phyloP scores from a whole-genome alignment of 2,329 filamentous ascomycete genomes.

The Aspergillus sclerotialis region DNA sequence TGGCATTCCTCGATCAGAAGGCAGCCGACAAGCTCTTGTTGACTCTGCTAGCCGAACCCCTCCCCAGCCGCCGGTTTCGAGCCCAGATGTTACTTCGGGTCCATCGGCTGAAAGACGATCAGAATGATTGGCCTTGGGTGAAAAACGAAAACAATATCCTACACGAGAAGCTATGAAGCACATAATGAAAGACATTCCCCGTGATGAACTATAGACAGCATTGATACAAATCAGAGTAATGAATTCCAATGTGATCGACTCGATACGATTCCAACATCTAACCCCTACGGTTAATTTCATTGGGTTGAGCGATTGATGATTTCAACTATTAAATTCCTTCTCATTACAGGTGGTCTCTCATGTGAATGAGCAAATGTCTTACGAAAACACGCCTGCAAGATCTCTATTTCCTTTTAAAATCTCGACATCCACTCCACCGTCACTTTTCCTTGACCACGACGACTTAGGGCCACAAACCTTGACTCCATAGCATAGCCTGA shows the following conservation, averaged over 20 bases:
- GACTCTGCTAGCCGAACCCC: slow-evolving; percentile 17
- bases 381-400: neutral
- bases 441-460: no score
- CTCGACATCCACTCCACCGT: no score
- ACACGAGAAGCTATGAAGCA: slow-evolving; percentile 7
- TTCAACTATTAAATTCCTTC: slow-evolving; percentile 3
- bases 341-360: neutral
- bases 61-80: slow-evolving; percentile 14
- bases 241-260: neutral
- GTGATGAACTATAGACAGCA: slow-evolving; percentile 26
- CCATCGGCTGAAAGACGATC: slow-evolving; percentile 13
- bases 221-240: slow-evolving; percentile 10
- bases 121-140: slow-evolving; percentile 8
- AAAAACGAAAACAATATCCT: slow-evolving; percentile 2
- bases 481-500: no score
- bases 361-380: neutral
- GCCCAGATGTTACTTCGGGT: slow-evolving; percentile 13
- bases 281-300: neutral
- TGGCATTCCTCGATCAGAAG: slow-evolving; percentile 17
- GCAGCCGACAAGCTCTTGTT: slow-evolving; percentile 15
- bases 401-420: neutral
- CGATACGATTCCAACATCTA: neutral
- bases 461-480: no score
- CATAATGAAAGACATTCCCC: slow-evolving; percentile 17
- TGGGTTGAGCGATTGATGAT: slow-evolving; percentile 6